A percentile compares a stretch with the other conserved stretches of the same genome.
These are phyloP conservation scores for Suillus americanus DNA, from an alignment of 768 basidiomycete genomes.

Conservation along the genomic window DNA sequence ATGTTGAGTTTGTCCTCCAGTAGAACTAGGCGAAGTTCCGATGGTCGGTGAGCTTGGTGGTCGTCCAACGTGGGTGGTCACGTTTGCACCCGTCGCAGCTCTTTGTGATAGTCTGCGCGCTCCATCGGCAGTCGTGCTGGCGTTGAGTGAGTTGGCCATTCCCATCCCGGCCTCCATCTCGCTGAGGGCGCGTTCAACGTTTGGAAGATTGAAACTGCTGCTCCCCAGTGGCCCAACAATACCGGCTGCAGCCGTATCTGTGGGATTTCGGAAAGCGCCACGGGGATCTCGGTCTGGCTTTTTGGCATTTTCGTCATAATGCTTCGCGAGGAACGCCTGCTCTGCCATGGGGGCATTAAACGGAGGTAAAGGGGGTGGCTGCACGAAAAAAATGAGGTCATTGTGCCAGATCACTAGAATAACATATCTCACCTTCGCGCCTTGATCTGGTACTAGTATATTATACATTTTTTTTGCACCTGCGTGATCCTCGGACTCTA, in stretches of 20 bases:
- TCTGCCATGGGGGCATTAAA: constrained; percentile 85
- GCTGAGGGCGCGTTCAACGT: constrained; percentile 81
- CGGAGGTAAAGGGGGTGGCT: constrained; percentile 68
- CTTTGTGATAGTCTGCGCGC: constrained; percentile 32
- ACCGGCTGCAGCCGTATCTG: constrained; percentile 59
- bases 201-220: constrained; percentile 82
- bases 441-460: constrained; percentile 72
- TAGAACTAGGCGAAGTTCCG: constrained; percentile 40
- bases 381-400: constrained; percentile 9
- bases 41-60: constrained; percentile 41
- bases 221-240: constrained; percentile 93
- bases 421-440: constrained; percentile 55
- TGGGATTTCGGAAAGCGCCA: constrained; percentile 78
- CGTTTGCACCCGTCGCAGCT: constrained; percentile 35
- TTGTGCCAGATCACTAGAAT: not conserved
- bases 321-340: constrained; percentile 86
- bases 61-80: constrained; percentile 30
- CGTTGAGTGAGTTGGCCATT: constrained; percentile 29
- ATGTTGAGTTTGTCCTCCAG: constrained; percentile 68
- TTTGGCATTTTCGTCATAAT: constrained; percentile 90
- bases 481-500: constrained; percentile 37
- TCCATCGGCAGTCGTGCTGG: constrained; percentile 36
- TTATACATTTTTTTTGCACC: constrained; percentile 71
- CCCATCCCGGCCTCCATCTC: constrained; percentile 77
- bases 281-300: constrained; percentile 90